Evolutionary conservation across 2,329 filamentous ascomycete genomes (phyloP), one percentile per base, ranked within the genome.

Genomic region (Ceratocystis lukuohia): DNA sequence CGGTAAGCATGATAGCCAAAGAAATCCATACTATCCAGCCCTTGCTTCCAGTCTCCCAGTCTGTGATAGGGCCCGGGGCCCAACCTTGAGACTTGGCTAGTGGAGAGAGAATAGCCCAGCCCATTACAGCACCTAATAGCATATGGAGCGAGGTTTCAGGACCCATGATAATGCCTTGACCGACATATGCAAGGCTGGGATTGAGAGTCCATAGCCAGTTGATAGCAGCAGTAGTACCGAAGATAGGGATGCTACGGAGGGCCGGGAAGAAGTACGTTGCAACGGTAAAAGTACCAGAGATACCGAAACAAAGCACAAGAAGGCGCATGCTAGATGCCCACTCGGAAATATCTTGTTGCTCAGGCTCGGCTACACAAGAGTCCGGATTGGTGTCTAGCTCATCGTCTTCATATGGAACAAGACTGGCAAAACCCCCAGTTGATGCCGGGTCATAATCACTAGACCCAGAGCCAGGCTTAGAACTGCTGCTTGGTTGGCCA

Each of bases 11-110:
- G 70, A 99, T 96, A 2, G 94, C 90, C 37, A 99, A 78, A 44
- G 91, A 96, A 1, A 96, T 81, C 94, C 94, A 99, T 0, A 99
- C 90, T 68, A 99, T 97, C 94, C 94, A 99, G 48, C 93, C 94
- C 76, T 97, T 96, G 74, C 91, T 96, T 8, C 94, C 94, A 17
- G 81, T 84, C 68, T 93, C 89, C 94, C 94, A 99, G 74, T 96
- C 89, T 66, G 84, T 82, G 0, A 96, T 90, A 1, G 86, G 81
- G 0, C 92, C 94, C 2, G 91, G 89, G 8, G 94, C 94, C 94
- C 94, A 99, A 2, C 89, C 91, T 71, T 83, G 84, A 66, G 80
- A 77, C 74, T 96, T 96, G 3, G 94, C 92, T 6, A 97, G 75
- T 0, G 94, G 94, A 2, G 92, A 96, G 1, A 99, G 80, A 5